Base-by-base conservation (phyloP, 164 flowering plant species). In the Nymphaea thermarum region DNA sequence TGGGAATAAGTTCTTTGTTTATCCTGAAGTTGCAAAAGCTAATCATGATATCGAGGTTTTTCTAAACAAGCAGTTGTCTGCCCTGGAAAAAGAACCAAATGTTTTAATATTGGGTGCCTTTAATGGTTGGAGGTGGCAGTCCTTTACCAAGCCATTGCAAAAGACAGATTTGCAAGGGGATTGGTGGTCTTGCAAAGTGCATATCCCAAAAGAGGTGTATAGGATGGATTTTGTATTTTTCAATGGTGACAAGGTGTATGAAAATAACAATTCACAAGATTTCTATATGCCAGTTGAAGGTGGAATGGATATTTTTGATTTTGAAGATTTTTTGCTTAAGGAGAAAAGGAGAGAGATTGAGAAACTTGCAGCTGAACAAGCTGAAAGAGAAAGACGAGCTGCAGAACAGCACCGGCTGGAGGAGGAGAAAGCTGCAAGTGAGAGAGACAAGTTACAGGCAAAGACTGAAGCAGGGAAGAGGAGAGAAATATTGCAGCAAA, bases 241-340 rank as follows among this genome's bases (percentile, higher is more conserved):
- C 74, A 90, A 88, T 77, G 96, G 96, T 43, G 76, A 77, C 66
- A 76, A 84, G 79, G 78, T 88, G 4, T 95, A 90, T 77, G 99
- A 95, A 59, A 95, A 95, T 69, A 95, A 95, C 74, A 84, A 84
- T n/a, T 67, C 53, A 65, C 85, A 83, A 25, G 98, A 95, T 75
- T 95, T 86, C 76, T 78, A 77, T 75, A 70, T 95, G 65, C 64
- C 51, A 55, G 87, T 95, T 10, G 84, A 83, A 79, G 94, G 91
- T 77, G 96, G 90, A 67, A 85, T 94, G 86, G 86, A 83, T 78
- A 77, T 43, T 4, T 63, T 76, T 75, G 83, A 82, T 18, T 95
- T 95, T 83, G 99, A 95, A 69, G 87, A 91, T 81, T 87, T 90
- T 79, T 86, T 95, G 85, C 96, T 92, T 43, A 97, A 91, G 76